These are phyloP conservation scores for Betula pendula DNA, from an alignment of 306 rosid genomes.

Conservation along the genomic window DNA sequence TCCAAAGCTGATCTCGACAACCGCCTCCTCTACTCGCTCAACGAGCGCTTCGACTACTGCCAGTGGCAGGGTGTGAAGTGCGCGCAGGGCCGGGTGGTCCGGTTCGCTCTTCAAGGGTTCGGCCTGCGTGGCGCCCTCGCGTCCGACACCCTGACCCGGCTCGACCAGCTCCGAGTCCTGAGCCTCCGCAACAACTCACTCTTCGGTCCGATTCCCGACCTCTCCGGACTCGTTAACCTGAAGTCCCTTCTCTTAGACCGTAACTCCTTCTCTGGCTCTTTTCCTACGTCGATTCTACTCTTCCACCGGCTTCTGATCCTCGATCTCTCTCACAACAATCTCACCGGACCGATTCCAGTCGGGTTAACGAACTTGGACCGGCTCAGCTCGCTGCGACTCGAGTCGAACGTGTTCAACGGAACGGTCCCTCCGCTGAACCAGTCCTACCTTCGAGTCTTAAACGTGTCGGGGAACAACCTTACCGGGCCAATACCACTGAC, in stretches of 20 bases:
- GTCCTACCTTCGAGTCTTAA: slow-evolving; percentile 44
- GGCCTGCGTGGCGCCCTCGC: slow-evolving; percentile 62
- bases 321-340: slow-evolving; percentile 58
- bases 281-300: slow-evolving; percentile 60
- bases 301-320: slow-evolving; percentile 61
- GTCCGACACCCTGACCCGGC: slow-evolving; percentile 50
- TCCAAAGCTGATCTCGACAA: slow-evolving; percentile 70
- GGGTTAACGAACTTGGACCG: slow-evolving; percentile 47
- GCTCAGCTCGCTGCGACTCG: slow-evolving; percentile 52
- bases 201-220: slow-evolving; percentile 75
- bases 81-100: slow-evolving; percentile 68
- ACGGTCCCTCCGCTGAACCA: slow-evolving; percentile 63
- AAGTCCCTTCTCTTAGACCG: slow-evolving; percentile 60
- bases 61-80: slow-evolving; percentile 91
- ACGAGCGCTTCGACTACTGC: slow-evolving; percentile 79
- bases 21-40: slow-evolving; percentile 61
- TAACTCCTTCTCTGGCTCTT: slow-evolving; percentile 61
- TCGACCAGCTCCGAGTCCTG: slow-evolving; percentile 82
- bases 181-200: slow-evolving; percentile 79
- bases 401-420: slow-evolving; percentile 62
- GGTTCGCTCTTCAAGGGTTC: slow-evolving; percentile 41
- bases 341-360: slow-evolving; percentile 58
- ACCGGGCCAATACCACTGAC: slow-evolving; percentile 67
- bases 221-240: slow-evolving; percentile 61
- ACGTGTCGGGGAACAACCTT: slow-evolving; percentile 62